Evolutionary conservation across 495 filamentous ascomycete species (phyloP).

Genomic region (Staphylotrichum longicolle): DNA sequence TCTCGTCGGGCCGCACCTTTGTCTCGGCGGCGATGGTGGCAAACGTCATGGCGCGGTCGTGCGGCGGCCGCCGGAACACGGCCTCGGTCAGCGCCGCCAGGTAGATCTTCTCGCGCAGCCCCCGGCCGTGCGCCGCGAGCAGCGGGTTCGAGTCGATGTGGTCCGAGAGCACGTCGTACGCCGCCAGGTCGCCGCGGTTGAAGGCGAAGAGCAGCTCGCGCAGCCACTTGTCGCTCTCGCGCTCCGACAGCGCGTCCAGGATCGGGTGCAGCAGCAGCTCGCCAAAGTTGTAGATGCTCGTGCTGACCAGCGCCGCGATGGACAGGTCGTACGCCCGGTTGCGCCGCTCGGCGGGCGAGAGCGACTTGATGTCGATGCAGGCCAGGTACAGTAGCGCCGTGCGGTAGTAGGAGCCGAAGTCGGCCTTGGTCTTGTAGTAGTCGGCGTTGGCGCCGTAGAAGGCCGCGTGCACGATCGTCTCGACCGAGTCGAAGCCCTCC

Average conservation of each 20-base stretch:
- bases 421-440: slow-evolving; percentile 88
- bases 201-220: slow-evolving; percentile 93
- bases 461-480: slow-evolving; percentile 91
- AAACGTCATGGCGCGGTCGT: slow-evolving; percentile 93
- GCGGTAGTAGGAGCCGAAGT: slow-evolving; percentile 94
- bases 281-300: slow-evolving; percentile 98
- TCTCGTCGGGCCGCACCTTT: slow-evolving; percentile 83
- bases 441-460: slow-evolving; percentile 96
- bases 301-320: slow-evolving; percentile 88
- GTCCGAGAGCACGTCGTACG: slow-evolving; percentile 75
- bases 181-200: slow-evolving; percentile 89
- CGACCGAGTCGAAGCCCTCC: slow-evolving; percentile 90
- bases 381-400: slow-evolving; percentile 97
- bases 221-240: slow-evolving; percentile 70
- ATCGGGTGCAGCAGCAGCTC: slow-evolving; percentile 97
- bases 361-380: slow-evolving; percentile 78
- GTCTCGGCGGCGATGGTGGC: slow-evolving; percentile 83
- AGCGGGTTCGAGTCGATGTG: slow-evolving; percentile 75
- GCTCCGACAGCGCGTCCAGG: slow-evolving; percentile 69
- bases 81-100: slow-evolving; percentile 92
- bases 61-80: slow-evolving; percentile 91
- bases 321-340: slow-evolving; percentile 86
- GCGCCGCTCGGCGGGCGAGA: slow-evolving; percentile 68
- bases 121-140: slow-evolving; percentile 72
- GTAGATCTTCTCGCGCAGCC: slow-evolving; percentile 96